Evolutionary conservation across 2,329 filamentous ascomycete species (phyloP).

Genomic region (Diplodia sapinea): DNA sequence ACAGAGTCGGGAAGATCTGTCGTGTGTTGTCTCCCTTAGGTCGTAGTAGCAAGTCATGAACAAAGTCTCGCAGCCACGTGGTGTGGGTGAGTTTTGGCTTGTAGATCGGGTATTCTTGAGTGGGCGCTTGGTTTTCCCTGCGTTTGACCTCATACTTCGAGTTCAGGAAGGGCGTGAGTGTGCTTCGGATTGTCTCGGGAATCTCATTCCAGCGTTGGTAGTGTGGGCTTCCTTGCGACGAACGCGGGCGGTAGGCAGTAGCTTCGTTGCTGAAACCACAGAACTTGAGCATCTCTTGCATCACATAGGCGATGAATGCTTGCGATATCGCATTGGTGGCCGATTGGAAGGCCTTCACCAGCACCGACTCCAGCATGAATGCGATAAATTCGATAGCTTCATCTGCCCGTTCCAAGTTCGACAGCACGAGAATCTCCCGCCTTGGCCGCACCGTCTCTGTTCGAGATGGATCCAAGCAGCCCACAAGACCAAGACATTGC

Average conservation of each 20-base stretch:
- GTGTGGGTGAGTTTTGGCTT: constrained; percentile 70
- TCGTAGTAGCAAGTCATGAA: constrained; percentile 80
- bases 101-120: constrained; percentile 76
- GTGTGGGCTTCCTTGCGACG: constrained; percentile 63
- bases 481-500: constrained; percentile 83
- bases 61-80: constrained; percentile 81
- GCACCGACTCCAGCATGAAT: constrained; percentile 81
- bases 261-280: constrained; percentile 71
- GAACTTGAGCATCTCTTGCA: constrained; percentile 86
- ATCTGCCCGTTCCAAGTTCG: constrained; percentile 78
- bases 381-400: constrained; percentile 87
- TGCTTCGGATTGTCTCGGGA: constrained; percentile 77
- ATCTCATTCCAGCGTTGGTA: constrained; percentile 79
- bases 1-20: constrained; percentile 80
- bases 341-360: constrained; percentile 90
- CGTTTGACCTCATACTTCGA: constrained; percentile 76
- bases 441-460: constrained; percentile 81
- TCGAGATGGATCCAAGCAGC: constrained; percentile 88
- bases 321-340: constrained; percentile 86
- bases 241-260: constrained; percentile 55
- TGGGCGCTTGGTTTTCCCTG: constrained; percentile 34
- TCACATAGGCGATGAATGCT: constrained; percentile 89
- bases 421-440: constrained; percentile 81
- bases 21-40: constrained; percentile 75
- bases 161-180: constrained; percentile 83